A percentile compares a stretch with the other conserved stretches of the same genome.
Conservation (phyloP, 2,329 filamentous ascomycete species). For the Colletotrichum destructivum region DNA sequence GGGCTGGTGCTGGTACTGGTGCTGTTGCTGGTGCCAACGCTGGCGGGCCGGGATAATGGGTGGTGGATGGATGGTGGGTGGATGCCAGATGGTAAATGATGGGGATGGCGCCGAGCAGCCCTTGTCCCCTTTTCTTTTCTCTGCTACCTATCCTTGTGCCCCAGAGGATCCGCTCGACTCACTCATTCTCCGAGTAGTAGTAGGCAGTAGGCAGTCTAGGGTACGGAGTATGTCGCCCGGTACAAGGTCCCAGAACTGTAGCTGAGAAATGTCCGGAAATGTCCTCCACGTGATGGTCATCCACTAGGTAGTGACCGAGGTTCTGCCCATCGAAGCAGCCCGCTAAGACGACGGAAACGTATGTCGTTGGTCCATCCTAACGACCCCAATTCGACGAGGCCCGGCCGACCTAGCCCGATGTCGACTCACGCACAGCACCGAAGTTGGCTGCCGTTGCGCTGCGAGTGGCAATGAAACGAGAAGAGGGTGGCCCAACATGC, state of each 20-base stretch:
- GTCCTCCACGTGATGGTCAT: neutral
- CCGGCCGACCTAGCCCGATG: constrained; percentile 16
- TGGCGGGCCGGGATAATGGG: constrained; percentile 25
- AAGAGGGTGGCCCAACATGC: neutral
- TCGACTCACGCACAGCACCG: constrained; percentile 14
- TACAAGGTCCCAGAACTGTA: neutral
- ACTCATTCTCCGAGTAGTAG: neutral
- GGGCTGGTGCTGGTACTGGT: neutral
- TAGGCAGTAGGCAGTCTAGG: neutral
- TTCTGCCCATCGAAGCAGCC: constrained; percentile 5
- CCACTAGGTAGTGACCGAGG: neutral
- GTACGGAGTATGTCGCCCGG: constrained; percentile 2
- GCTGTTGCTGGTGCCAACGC: neutral
- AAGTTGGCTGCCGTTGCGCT: neutral
- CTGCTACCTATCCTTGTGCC: neutral
- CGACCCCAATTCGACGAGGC: neutral
- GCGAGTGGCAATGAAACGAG: constrained; percentile 7
- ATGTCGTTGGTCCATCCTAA: neutral
- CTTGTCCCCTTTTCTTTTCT: constrained; percentile 13
- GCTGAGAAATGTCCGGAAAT: neutral
- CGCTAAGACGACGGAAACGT: constrained; percentile 6
- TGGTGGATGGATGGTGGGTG: neutral
- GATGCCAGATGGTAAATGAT: neutral
- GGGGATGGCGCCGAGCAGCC: constrained; percentile 21
- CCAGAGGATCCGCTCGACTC: neutral